Percentiles rank a stretch among this genome's conserved stretches.
Evolutionary conservation across 2,329 filamentous ascomycete species (phyloP).

Genomic region (Verticillium longisporum): DNA sequence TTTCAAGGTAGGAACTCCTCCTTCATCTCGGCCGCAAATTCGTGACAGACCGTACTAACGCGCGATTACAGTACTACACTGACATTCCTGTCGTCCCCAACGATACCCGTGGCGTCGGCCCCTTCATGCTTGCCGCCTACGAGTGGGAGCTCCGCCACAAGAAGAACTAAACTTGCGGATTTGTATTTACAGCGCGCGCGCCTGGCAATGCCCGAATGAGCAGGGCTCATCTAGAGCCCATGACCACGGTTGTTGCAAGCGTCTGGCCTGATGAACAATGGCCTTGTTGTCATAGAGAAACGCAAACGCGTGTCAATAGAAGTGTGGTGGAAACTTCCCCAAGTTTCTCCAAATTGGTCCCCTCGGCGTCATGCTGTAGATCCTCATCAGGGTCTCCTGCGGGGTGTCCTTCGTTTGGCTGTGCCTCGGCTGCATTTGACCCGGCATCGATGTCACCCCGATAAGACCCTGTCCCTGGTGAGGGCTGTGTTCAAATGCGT

Average conservation of each 20-base stretch:
- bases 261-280: not conserved
- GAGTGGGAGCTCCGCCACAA: conserved; percentile 10
- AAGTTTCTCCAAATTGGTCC: not conserved
- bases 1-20: conserved; percentile 33
- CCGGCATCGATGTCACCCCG: not conserved
- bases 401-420: not conserved
- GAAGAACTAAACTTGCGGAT: not conserved
- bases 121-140: conserved; percentile 7
- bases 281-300: not conserved
- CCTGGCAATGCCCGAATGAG: not conserved
- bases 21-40: not conserved
- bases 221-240: not conserved
- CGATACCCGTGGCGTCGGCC: conserved; percentile 8
- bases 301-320: not conserved
- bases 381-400: not conserved
- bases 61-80: conserved; percentile 3
- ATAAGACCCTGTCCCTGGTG: too few species aligned
- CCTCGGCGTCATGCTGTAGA: not conserved
- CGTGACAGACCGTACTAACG: not conserved
- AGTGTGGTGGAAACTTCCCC: not conserved
- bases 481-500: too few species aligned
- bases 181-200: not conserved
- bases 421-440: not conserved
- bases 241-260: not conserved
- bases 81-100: conserved; percentile 6